Conservation (phyloP, 345 rosid genomes). For the Dovyalis caffra region DNA sequence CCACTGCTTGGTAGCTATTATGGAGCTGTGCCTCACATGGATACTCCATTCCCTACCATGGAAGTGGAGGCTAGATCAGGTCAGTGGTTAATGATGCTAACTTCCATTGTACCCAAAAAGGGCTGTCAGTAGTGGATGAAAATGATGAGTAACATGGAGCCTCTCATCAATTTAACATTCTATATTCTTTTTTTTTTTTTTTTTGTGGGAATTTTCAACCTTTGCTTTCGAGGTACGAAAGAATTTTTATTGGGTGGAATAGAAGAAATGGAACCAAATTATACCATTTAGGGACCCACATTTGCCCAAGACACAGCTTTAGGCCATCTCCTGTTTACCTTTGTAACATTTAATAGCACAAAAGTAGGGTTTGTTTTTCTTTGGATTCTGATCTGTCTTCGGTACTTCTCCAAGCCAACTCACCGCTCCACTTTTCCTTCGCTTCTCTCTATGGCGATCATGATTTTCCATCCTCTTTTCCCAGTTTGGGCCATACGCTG, state of each 20-base stretch:
- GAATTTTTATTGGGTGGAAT: constrained; percentile 14
- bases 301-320: constrained; percentile 15
- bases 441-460: not conserved
- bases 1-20: not conserved
- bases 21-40: not conserved
- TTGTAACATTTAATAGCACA: constrained; percentile 2
- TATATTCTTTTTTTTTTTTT: not conserved
- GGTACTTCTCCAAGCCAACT: constrained; percentile 24
- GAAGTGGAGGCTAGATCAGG: not conserved
- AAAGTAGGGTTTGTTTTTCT: constrained; percentile 2
- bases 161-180: not conserved
- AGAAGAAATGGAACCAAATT: constrained; percentile 4
- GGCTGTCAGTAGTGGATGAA: not conserved
- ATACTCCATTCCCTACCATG: not conserved
- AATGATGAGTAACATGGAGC: constrained; percentile 18
- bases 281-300: constrained; percentile 8
- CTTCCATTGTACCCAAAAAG: not conserved
- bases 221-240: constrained; percentile 32
- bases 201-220: constrained; percentile 19
- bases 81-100: not conserved
- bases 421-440: not conserved
- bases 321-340: constrained; percentile 7
- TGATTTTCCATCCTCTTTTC: not conserved
- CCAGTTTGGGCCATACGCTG: not conserved
- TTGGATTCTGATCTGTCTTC: constrained; percentile 33